Evolutionary conservation across 2,329 filamentous ascomycete genomes (phyloP), one percentile per base, ranked within the genome.

Genomic region (Ascochyta lentis): DNA sequence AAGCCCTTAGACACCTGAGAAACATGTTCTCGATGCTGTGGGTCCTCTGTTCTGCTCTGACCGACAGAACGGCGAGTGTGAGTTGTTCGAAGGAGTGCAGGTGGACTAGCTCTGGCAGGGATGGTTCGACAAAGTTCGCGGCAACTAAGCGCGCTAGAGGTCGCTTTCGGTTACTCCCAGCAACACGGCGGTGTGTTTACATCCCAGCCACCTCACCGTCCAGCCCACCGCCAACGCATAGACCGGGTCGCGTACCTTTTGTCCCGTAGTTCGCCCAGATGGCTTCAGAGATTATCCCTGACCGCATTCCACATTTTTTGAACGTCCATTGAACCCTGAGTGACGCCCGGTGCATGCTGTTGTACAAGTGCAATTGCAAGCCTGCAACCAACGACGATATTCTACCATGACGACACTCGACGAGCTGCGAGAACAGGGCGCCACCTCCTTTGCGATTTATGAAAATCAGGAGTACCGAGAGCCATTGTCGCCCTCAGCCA

Each of bases 401-500:
- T 54, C 57, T 47, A 55, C 53, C 27, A 73, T 73, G 70, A 68
- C 70, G 48, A 72, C 71, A 24, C 59, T 71, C 42, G 70, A 71
- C 57, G 66, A 71, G 43, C 59, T 69, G 34, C 64, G 68, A 40
- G 66, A 69, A 41, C 69, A 68, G 51, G 69, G 68, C 53, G 58
- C 66, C 45, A 61, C 69, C 13, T 67, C 71, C 34, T 74, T 74
- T 59, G 66, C 67, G 16, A 71, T 73, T 27, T 71, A 73, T 58
- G 68, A 74, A 62, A 68, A 74, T 42, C 60, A 61, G 41, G 70
- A 74, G 29, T 68, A 72, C 47, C 60, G 64, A 27, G 66, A 68
- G 41, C 63, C 65, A 31, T 55, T 67, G 15, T 73, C 70, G 27
- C 70, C 71, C 0, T 67, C 68, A 2, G 66, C 69, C 33, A 65